These are phyloP conservation scores for Claviceps sp. DNA, from an alignment of 2,329 filamentous ascomycete species.

Conservation along the genomic window DNA sequence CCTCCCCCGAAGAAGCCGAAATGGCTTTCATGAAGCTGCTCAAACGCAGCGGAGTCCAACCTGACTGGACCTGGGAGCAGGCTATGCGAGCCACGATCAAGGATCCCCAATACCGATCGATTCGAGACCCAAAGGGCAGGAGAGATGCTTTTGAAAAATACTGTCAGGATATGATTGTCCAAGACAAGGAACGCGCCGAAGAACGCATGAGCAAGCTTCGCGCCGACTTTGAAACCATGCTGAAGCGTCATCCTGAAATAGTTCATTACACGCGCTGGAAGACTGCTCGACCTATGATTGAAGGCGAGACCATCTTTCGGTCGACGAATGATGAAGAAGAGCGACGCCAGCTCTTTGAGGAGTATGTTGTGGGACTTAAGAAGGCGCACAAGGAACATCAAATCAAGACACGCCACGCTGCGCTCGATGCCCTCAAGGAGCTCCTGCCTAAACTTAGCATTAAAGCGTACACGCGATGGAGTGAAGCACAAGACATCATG, in stretches of 20 bases:
- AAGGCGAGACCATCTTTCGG: slow-evolving; percentile 89
- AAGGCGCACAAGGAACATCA: slow-evolving; percentile 69
- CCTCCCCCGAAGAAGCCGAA: slow-evolving; percentile 75
- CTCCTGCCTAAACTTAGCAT: slow-evolving; percentile 69
- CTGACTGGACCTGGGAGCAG: slow-evolving; percentile 89
- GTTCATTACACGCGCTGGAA: slow-evolving; percentile 96
- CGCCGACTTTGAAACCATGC: slow-evolving; percentile 89
- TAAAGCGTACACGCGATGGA: slow-evolving; percentile 91
- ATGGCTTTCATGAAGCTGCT: slow-evolving; percentile 86
- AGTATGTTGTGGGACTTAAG: slow-evolving; percentile 78
- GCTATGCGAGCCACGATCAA: slow-evolving; percentile 74
- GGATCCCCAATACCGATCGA: slow-evolving; percentile 82
- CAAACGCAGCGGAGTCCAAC: slow-evolving; percentile 69
- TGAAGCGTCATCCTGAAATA: slow-evolving; percentile 92
- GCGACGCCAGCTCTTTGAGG: slow-evolving; percentile 79
- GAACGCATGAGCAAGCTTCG: slow-evolving; percentile 86
- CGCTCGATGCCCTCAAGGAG: slow-evolving; percentile 69
- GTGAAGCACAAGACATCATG: slow-evolving; percentile 73
- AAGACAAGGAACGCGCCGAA: slow-evolving; percentile 90
- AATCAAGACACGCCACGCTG: slow-evolving; percentile 56
- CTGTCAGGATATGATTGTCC: slow-evolving; percentile 72
- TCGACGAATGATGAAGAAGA: slow-evolving; percentile 80
- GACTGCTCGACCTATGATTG: slow-evolving; percentile 84
- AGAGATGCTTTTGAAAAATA: slow-evolving; percentile 92
- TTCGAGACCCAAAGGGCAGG: slow-evolving; percentile 84